A percentile compares a stretch with the other conserved stretches of the same genome.
These are phyloP conservation scores for Yamadazyma oceani DNA, from an alignment of 1,139 yeast genomes.

Conservation along the genomic window DNA sequence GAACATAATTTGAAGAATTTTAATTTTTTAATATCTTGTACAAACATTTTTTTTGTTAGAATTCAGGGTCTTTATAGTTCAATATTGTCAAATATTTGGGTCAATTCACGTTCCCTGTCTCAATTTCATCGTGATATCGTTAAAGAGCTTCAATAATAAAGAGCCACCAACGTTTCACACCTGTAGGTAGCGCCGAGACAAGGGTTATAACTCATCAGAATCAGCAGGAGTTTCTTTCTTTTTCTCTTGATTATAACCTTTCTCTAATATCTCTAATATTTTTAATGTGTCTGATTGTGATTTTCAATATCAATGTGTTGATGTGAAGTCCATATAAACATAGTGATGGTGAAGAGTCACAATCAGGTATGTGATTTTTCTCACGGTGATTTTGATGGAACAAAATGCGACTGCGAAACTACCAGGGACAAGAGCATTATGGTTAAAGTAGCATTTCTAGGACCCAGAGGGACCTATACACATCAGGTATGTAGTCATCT, in stretches of 20 bases:
- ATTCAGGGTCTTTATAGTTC: slow-evolving; percentile 31
- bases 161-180: slow-evolving; percentile 47
- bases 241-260: slow-evolving; percentile 8
- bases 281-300: neutral
- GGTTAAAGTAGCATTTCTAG: slow-evolving; percentile 65
- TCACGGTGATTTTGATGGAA: too few relatives aligned
- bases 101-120: slow-evolving; percentile 32
- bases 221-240: slow-evolving; percentile 2
- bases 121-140: slow-evolving; percentile 40
- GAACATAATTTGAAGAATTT: neutral
- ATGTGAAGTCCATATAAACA: neutral
- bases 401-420: too few relatives aligned
- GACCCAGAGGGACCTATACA: slow-evolving; percentile 90
- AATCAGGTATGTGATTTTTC: neutral
- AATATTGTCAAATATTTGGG: slow-evolving; percentile 29
- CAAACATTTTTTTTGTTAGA: slow-evolving; percentile 4
- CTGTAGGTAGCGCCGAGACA: slow-evolving; percentile 15
- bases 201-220: slow-evolving; percentile 7
- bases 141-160: slow-evolving; percentile 53
- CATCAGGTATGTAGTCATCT: slow-evolving; percentile 72
- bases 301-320: neutral
- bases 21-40: slow-evolving; percentile 8
- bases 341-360: neutral
- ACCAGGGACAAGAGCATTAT: too few relatives aligned
- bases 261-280: slow-evolving; percentile 1